These are phyloP conservation scores for Asterochloris erici DNA, from an alignment of 139 green algal genomes.

Conservation along the genomic window DNA sequence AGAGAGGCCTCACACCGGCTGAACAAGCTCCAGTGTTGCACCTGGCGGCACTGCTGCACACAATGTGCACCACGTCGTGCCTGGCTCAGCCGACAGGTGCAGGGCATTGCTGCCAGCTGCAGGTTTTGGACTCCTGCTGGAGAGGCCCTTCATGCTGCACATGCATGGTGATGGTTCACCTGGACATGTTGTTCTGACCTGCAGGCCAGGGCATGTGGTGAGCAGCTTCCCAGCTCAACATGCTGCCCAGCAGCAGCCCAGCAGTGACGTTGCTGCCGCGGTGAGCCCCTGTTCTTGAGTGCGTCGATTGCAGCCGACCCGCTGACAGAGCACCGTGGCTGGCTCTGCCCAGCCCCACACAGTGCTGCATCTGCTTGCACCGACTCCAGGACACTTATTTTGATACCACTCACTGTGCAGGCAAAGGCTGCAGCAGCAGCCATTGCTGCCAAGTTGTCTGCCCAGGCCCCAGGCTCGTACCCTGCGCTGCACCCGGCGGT, in stretches of 20 bases:
- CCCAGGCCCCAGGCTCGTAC: conserved; percentile 3
- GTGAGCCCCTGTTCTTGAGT: not conserved
- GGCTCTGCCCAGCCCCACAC: not conserved
- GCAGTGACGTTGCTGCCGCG: not conserved
- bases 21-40: not conserved
- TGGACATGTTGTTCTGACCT: not conserved
- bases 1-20: not conserved
- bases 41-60: not conserved
- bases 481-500: not conserved
- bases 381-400: not conserved
- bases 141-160: not conserved
- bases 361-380: not conserved
- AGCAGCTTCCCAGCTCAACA: not conserved
- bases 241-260: not conserved
- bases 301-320: not conserved
- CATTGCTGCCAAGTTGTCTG: conserved; percentile 49
- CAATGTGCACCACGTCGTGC: not conserved
- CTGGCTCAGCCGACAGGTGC: not conserved
- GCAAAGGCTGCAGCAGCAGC: conserved; percentile 38
- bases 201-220: not conserved
- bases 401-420: conserved; percentile 5
- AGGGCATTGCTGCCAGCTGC: not conserved
- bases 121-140: not conserved
- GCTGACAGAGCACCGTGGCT: not conserved
- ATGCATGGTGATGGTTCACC: not conserved